phyloP scores from a whole-genome alignment of 345 rosid species.

The Zanthoxylum bungeanum region DNA sequence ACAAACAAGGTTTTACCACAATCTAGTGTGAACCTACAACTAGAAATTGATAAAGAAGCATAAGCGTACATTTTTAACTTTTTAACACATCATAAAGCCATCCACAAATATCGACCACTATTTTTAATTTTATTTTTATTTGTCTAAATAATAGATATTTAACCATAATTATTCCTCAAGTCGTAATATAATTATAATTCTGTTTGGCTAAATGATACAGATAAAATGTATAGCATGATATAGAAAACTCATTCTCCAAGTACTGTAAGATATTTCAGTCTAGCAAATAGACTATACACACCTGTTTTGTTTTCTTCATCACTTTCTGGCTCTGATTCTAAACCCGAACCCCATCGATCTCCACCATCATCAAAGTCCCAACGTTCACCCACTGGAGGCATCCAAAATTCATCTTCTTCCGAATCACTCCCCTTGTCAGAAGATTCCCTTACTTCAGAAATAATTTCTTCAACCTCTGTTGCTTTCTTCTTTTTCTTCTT shows the following conservation, averaged over 20 bases:
- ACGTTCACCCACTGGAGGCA: slow-evolving; percentile 81
- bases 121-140: background rate
- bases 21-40: background rate
- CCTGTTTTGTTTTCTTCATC: slow-evolving; percentile 52
- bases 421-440: slow-evolving; percentile 44
- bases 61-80: background rate
- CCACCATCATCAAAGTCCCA: slow-evolving; percentile 71
- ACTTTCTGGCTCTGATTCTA: slow-evolving; percentile 37
- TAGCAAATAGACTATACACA: slow-evolving; percentile 16
- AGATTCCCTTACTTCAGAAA: slow-evolving; percentile 40
- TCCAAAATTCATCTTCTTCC: slow-evolving; percentile 75
- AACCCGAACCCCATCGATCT: slow-evolving; percentile 67
- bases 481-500: slow-evolving; percentile 34
- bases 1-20: background rate
- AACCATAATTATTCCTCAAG: background rate
- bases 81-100: background rate
- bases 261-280: background rate
- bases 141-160: background rate
- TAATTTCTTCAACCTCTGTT: slow-evolving; percentile 35
- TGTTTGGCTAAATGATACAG: background rate
- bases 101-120: background rate
- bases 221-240: background rate
- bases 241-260: background rate
- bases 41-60: background rate
- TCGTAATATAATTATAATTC: background rate